Conservation (phyloP, 169 alveolate species). For the Cryptosporidium andersoni region DNA sequence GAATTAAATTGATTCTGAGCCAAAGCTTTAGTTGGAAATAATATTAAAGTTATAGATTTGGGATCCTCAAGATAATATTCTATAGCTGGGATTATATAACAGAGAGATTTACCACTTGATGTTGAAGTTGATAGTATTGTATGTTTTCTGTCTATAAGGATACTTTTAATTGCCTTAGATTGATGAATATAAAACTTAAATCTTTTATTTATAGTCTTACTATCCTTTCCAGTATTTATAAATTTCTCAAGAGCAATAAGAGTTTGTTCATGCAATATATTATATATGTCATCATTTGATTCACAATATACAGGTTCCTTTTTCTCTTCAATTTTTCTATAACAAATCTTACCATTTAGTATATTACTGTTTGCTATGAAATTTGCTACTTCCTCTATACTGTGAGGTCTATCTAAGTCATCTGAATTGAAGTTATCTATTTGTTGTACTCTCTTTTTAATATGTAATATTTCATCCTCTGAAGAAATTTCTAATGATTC, state of each 20-base stretch:
- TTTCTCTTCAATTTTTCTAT: conserved; percentile 12
- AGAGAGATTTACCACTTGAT: conserved; percentile 72
- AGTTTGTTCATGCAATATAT: not conserved
- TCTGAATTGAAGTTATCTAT: not conserved
- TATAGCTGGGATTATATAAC: conserved; percentile 67
- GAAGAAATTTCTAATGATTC: conserved; percentile 1
- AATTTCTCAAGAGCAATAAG: conserved; percentile 6
- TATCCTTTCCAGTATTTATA: not conserved
- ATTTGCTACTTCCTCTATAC: conserved; percentile 10
- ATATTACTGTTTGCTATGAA: conserved; percentile 40
- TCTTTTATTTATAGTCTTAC: not conserved
- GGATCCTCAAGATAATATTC: conserved; percentile 24
- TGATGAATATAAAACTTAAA: conserved; percentile 60
- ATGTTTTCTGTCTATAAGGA: conserved; percentile 28
- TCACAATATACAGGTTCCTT: conserved; percentile 23
- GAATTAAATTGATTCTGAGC: conserved; percentile 70
- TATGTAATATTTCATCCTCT: conserved; percentile 26
- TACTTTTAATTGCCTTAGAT: conserved; percentile 50
- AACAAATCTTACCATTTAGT: conserved; percentile 29
- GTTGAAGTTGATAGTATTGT: conserved; percentile 65
- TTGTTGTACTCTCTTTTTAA: conserved; percentile 7
- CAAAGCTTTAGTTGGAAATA: conserved; percentile 74
- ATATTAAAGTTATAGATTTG: conserved; percentile 31
- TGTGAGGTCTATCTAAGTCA: not conserved
- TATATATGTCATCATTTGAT: conserved; percentile 25